Percentiles rank a stretch among this genome's conserved stretches.
Evolutionary conservation across 2,329 filamentous ascomycete genomes (phyloP).

Genomic region (Microcera coccophila): DNA sequence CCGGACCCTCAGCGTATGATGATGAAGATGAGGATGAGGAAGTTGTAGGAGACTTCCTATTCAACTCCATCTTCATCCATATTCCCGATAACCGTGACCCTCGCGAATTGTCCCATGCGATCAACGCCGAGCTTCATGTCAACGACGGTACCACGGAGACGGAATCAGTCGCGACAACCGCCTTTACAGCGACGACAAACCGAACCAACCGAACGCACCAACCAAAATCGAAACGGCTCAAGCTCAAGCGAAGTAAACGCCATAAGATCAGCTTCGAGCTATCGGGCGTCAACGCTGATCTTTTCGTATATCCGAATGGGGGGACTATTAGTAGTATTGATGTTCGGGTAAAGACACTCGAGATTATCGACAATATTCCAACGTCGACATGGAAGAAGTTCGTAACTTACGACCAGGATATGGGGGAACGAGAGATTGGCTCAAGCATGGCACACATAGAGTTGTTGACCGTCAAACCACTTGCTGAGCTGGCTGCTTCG

Average conservation of each 20-base stretch:
- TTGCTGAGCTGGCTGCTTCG: conserved; percentile 77
- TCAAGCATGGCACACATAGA: conserved; percentile 89
- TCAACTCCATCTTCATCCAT: conserved; percentile 98
- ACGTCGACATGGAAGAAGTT: conserved; percentile 99
- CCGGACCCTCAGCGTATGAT: conserved; percentile 56
- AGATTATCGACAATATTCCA: conserved; percentile 90
- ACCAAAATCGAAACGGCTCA: conserved; percentile 58
- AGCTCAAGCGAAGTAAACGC: conserved; percentile 76
- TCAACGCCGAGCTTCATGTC: conserved; percentile 69
- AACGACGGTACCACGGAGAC: conserved; percentile 86
- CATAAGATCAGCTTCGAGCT: conserved; percentile 97
- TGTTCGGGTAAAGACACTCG: conserved; percentile 74
- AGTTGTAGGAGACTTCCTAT: conserved; percentile 89
- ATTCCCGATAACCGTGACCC: conserved; percentile 84
- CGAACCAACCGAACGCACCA: conserved; percentile 43
- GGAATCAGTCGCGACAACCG: conserved; percentile 78
- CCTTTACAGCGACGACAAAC: conserved; percentile 56
- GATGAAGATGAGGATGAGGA: conserved; percentile 77
- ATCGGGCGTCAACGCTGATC: conserved; percentile 74
- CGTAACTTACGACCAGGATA: conserved; percentile 85
- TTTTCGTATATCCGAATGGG: conserved; percentile 74
- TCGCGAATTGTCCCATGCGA: conserved; percentile 72
- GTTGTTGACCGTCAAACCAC: conserved; percentile 80
- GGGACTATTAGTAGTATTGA: conserved; percentile 88
- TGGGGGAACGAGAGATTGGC: conserved; percentile 78